A percentile compares a stretch with the other conserved stretches of the same genome.
phyloP scores from a whole-genome alignment of 345 rosid species.

The Gossypium herbaceum region DNA sequence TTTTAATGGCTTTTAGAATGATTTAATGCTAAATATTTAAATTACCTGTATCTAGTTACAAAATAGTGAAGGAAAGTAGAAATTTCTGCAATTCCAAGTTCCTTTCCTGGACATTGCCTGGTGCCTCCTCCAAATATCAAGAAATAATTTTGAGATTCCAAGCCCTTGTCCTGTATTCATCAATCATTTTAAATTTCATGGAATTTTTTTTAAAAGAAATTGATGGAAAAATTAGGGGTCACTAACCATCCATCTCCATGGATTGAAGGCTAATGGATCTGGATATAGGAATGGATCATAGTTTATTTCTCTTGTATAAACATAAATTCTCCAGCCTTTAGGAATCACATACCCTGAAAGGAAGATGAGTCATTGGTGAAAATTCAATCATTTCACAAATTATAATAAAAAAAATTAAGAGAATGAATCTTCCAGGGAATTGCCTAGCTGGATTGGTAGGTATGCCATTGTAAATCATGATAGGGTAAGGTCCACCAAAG shows the following conservation, averaged over 20 bases:
- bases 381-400: conserved; percentile 24
- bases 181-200: not conserved
- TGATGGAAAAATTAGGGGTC: not conserved
- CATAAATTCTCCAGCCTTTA: conserved; percentile 92
- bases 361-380: not conserved
- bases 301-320: conserved; percentile 79
- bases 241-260: conserved; percentile 70
- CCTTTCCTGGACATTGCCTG: conserved; percentile 95
- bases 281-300: conserved; percentile 60
- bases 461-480: conserved; percentile 37
- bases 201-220: not conserved
- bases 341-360: conserved; percentile 71
- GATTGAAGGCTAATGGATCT: conserved; percentile 75
- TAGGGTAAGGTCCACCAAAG: conserved; percentile 48
- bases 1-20: not conserved
- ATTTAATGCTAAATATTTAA: not conserved
- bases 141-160: conserved; percentile 37
- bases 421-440: conserved; percentile 36
- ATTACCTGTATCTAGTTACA: conserved; percentile 77
- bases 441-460: conserved; percentile 63
- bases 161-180: conserved; percentile 1
- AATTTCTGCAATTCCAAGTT: conserved; percentile 81
- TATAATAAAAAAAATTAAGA: conserved; percentile 22
- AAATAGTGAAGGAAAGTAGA: conserved; percentile 91
- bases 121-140: conserved; percentile 85